Conservation (phyloP, 352 stramenopile species). For the Globisporangium mamillatum region DNA sequence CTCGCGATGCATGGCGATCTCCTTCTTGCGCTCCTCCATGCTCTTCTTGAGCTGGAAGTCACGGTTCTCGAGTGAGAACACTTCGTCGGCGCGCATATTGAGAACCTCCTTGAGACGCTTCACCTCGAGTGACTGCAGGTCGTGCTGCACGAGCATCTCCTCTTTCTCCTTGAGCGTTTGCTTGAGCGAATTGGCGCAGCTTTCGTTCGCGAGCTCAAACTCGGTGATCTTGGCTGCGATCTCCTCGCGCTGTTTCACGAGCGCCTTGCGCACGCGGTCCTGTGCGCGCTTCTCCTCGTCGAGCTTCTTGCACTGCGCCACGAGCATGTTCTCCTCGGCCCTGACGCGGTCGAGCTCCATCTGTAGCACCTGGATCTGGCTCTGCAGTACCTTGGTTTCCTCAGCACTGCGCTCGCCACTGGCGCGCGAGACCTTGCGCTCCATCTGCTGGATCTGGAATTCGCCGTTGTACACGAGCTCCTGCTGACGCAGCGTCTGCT, state of each 20-base stretch:
- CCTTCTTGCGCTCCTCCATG: conserved; percentile 93
- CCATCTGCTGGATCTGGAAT: conserved; percentile 97
- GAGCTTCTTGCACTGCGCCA: conserved; percentile 90
- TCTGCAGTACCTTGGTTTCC: conserved; percentile 91
- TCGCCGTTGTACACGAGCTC: conserved; percentile 96
- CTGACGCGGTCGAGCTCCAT: conserved; percentile 86
- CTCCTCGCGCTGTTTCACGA: conserved; percentile 77
- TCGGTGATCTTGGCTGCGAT: conserved; percentile 83
- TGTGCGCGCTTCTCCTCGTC: conserved; percentile 86
- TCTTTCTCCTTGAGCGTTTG: conserved; percentile 85
- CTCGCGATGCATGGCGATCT: conserved; percentile 87
- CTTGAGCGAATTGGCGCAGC: conserved; percentile 82
- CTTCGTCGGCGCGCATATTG: conserved; percentile 85
- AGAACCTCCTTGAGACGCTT: conserved; percentile 89
- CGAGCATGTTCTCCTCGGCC: conserved; percentile 88
- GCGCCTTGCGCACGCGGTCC: conserved; percentile 73
- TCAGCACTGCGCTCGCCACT: conserved; percentile 92
- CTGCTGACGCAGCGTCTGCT: conserved; percentile 87
- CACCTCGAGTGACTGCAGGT: conserved; percentile 94
- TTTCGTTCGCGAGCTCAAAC: conserved; percentile 90
- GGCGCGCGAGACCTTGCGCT: conserved; percentile 92
- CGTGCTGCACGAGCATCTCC: conserved; percentile 91
- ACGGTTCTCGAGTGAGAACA: conserved; percentile 93
- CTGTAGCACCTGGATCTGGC: conserved; percentile 89
- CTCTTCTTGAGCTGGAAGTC: conserved; percentile 92